Evolutionary conservation across 2,329 filamentous ascomycete species (phyloP).

Genomic region (Xylaria sp.): DNA sequence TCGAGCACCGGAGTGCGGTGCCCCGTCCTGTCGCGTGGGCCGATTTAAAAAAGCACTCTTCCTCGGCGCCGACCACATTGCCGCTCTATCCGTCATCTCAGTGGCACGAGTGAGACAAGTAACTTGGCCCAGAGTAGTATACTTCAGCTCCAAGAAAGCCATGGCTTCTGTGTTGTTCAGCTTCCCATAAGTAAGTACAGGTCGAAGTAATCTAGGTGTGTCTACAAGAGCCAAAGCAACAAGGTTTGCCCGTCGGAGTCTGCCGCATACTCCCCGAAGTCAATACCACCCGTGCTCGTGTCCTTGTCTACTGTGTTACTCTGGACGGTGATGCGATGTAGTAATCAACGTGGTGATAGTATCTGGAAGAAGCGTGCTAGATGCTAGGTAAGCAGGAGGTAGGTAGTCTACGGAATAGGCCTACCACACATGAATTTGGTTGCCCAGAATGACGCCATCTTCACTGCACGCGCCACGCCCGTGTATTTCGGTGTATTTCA

Average conservation of each 20-base stretch:
- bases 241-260: too few relatives aligned
- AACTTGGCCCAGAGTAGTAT: not conserved
- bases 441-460: conserved; percentile 15
- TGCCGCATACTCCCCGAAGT: too few relatives aligned
- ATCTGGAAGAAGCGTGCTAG: too few relatives aligned
- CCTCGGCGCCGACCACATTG: conserved; percentile 1
- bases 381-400: not conserved
- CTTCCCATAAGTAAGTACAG: too few relatives aligned
- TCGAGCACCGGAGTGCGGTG: conserved; percentile 15
- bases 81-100: conserved; percentile 10
- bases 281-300: too few relatives aligned
- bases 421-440: not conserved
- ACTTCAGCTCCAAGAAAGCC: not conserved
- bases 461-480: not conserved
- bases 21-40: not conserved
- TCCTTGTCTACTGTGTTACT: not conserved
- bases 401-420: not conserved
- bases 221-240: not conserved
- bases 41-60: conserved; percentile 1
- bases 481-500: not conserved
- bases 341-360: conserved; percentile 6
- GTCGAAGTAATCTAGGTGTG: not conserved
- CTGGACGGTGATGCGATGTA: not conserved
- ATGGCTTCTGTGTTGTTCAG: too few relatives aligned
- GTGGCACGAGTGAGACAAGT: not conserved